Base-by-base conservation (phyloP, 1,284 basidiomycete species). In the Microbotryum scabiosae region DNA sequence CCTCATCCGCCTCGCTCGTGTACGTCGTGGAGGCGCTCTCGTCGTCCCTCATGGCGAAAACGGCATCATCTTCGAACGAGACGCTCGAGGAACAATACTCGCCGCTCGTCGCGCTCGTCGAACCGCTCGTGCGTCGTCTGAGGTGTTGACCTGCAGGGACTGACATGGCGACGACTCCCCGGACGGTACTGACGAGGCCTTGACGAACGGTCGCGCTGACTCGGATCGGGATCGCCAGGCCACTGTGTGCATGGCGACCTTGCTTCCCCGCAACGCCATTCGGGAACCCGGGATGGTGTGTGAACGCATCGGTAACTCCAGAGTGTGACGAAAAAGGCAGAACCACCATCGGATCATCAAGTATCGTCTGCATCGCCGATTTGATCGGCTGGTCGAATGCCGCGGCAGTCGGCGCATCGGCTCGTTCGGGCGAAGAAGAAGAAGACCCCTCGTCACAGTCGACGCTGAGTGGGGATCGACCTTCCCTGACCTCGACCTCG, bases 311-410 rank as follows among this genome's bases (percentile, higher is more conserved):
- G 16, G 5, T 12, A 18, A 41, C 36, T 41, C 36, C 45, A 28
- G 28, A 36, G 2, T 57, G 56, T 1, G 57, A 43, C 12, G 49
- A 59, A 54, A 2, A 54, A 20, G n/a, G 54, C 71, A 41, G 14
- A 41, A 3, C 36, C 2, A 41, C 36, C 36, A 3, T 79, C 73
- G 53, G 82, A 78, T 41, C 36, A 41, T 84, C 84, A 48, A 90
- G 78, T 23, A 81, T 81, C 0, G 80, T 82, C 5, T 82, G 78
- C 62, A 91, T 80, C 1, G 88, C 88, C 1, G 81, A 84, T 7
- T 84, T 82, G 45, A 90, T 79, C 0, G 86, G 86, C 66, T 85
- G 85, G 72, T 90, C 86, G 69, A 90, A 88, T 0, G 85, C 84
- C 6, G 58, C 55, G 1, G 5, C 16, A 25, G 10, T 14, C 12